A percentile compares a stretch with the other conserved stretches of the same genome.
phyloP scores from a whole-genome alignment of 768 basidiomycete species.

The Boletus barrowsii region DNA sequence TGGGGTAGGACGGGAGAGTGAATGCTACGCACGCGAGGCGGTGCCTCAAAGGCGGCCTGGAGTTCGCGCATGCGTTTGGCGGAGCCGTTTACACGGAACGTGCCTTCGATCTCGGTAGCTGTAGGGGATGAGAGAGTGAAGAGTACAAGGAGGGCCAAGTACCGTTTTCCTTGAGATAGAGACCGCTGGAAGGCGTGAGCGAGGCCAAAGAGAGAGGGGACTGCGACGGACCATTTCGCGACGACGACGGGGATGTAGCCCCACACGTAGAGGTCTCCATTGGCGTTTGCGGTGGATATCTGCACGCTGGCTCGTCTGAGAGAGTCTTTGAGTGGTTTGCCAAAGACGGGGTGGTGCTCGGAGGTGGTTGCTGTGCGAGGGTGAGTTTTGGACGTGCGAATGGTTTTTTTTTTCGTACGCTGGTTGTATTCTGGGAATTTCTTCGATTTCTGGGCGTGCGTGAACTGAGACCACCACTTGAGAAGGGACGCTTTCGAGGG shows the following conservation, averaged over 20 bases:
- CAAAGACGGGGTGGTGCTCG: constrained; percentile 67
- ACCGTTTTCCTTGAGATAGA: constrained; percentile 95
- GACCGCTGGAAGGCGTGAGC: constrained; percentile 51
- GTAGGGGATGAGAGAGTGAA: background rate
- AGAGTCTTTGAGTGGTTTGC: constrained; percentile 78
- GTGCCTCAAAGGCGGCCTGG: constrained; percentile 84
- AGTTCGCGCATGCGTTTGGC: constrained; percentile 94
- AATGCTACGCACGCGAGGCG: constrained; percentile 64
- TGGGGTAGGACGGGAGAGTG: background rate
- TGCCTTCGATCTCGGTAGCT: constrained; percentile 91
- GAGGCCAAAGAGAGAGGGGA: background rate
- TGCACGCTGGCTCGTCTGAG: constrained; percentile 87
- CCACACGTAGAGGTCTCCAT: constrained; percentile 85
- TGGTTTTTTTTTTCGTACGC: constrained; percentile 31
- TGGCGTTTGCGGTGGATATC: constrained; percentile 83
- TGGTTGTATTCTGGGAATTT: constrained; percentile 46
- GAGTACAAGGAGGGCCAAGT: constrained; percentile 11
- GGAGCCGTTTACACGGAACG: constrained; percentile 95
- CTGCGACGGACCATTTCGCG: constrained; percentile 81
- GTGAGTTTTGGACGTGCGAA: background rate
- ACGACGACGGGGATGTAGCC: constrained; percentile 96
- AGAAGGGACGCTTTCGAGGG: constrained; percentile 60
- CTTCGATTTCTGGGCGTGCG: constrained; percentile 59
- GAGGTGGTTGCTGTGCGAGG: constrained; percentile 23
- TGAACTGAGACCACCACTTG: constrained; percentile 83